Percentiles rank a stretch among this genome's conserved stretches.
Evolutionary conservation across 2,329 filamentous ascomycete genomes (phyloP).

Genomic region (Ophiocordyceps australis): DNA sequence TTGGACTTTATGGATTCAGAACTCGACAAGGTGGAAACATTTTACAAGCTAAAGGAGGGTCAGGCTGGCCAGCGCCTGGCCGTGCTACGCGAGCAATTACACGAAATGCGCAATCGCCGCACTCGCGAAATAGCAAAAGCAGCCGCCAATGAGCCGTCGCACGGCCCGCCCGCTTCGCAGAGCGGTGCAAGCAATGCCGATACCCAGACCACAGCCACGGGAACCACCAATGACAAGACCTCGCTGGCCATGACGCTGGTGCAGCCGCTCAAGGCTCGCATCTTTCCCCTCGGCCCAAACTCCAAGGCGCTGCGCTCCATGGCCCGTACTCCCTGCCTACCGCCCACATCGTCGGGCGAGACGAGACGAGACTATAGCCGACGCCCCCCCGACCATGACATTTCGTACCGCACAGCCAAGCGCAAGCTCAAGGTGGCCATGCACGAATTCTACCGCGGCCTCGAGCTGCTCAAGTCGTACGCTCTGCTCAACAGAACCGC

Average conservation of each 20-base stretch:
- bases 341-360: constrained; percentile 10
- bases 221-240: constrained; percentile 10
- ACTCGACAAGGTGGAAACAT: constrained; percentile 77
- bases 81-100: constrained; percentile 64
- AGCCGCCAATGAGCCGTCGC: too few species aligned
- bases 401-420: constrained; percentile 77
- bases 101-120: constrained; percentile 78
- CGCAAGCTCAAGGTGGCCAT: constrained; percentile 79
- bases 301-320: constrained; percentile 39
- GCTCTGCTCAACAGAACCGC: constrained; percentile 79
- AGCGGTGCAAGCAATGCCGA: constrained; percentile 9
- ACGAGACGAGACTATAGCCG: constrained; percentile 30
- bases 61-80: constrained; percentile 59
- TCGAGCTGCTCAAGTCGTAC: constrained; percentile 87
- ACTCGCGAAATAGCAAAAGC: constrained; percentile 53
- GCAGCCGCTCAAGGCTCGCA: constrained; percentile 31
- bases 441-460: constrained; percentile 80
- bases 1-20: constrained; percentile 70
- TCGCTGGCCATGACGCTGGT: constrained; percentile 26
- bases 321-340: constrained; percentile 27
- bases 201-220: constrained; percentile 6
- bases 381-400: constrained; percentile 28
- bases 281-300: constrained; percentile 40
- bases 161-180: constrained; percentile 15
- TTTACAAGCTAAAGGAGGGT: constrained; percentile 77